These are phyloP conservation scores for Echeveria elegans DNA, from an alignment of 164 flowering plant species.

Conservation along the genomic window DNA sequence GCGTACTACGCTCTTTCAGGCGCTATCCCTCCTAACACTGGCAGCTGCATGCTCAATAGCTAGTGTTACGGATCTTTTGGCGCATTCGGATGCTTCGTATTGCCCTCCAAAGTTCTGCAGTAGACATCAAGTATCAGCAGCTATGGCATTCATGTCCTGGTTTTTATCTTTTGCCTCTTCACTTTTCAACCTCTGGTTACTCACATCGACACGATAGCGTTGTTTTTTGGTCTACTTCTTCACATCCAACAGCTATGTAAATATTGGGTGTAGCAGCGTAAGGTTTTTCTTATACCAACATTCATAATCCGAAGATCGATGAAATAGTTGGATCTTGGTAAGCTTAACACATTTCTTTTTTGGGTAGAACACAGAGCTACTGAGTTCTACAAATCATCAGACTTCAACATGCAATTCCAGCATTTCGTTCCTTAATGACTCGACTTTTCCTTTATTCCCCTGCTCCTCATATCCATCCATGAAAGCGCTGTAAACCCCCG, in stretches of 20 bases:
- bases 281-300: neutral
- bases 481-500: constrained; percentile 44
- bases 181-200: constrained; percentile 64
- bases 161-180: constrained; percentile 43
- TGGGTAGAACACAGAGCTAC: neutral
- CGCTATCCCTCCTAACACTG: constrained; percentile 49
- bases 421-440: constrained; percentile 49
- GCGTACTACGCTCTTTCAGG: constrained; percentile 21
- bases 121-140: constrained; percentile 62
- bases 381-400: constrained; percentile 4
- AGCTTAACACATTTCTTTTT: neutral
- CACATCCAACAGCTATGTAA: neutral
- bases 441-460: constrained; percentile 41
- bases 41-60: constrained; percentile 67
- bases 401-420: constrained; percentile 10
- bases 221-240: neutral
- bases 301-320: neutral
- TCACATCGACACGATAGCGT: constrained; percentile 36
- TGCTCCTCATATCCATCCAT: constrained; percentile 41
- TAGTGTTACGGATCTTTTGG: constrained; percentile 45
- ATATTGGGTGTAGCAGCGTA: neutral
- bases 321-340: neutral
- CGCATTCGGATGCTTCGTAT: constrained; percentile 19
- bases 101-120: constrained; percentile 45
- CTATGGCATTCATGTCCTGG: constrained; percentile 77